Evolutionary conservation across 768 basidiomycete genomes (phyloP), one percentile per base, ranked within the genome.

Genomic region (Brasilioporus rufonigricans): DNA sequence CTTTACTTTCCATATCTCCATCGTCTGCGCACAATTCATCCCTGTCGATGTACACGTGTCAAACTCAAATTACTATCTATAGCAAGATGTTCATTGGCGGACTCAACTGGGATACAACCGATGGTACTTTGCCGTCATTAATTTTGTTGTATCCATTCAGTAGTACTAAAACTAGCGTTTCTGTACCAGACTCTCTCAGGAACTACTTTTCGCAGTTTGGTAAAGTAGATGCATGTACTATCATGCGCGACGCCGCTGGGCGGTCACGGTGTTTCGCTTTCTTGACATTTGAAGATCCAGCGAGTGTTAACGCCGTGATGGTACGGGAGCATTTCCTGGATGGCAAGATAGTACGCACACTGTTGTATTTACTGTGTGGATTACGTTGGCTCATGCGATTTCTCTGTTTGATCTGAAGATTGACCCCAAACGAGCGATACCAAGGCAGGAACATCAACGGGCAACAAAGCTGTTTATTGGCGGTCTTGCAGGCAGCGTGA

Each of bases 71-170:
- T 61, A 44, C 59, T 62, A 64, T 76, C 71, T 76, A 73, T 80
- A 98, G 97, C 75, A 99, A 99, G 81, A 99, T 99, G 97, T 99
- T 99, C 75, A 95, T 99, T 70, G 97, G 97, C 59, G 97, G 97
- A 61, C 80, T 99, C 61, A 97, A 98, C 77, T 99, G 97, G 97
- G 96, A 98, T 75, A 98, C 97, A 66, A 96, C 93, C 71, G 97
- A 98, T 81, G 96, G 97, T 99, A 83, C 74, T 69, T 75, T 52
- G 66, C 69, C 64, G 61, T 71, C 74, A 73, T 65, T 72, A 69
- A 62, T 71, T 64, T 72, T 57, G 69, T 50, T 64, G 55, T 62
- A 57, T 53, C 59, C 63, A 61, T 65, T 60, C 74, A 67, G 74
- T 78, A 78, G 77, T 76, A 71, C 73, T 80, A 68, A 76, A 66